These are phyloP conservation scores for Pichia eremophila DNA, from an alignment of 805 yeast species.

Conservation along the genomic window DNA sequence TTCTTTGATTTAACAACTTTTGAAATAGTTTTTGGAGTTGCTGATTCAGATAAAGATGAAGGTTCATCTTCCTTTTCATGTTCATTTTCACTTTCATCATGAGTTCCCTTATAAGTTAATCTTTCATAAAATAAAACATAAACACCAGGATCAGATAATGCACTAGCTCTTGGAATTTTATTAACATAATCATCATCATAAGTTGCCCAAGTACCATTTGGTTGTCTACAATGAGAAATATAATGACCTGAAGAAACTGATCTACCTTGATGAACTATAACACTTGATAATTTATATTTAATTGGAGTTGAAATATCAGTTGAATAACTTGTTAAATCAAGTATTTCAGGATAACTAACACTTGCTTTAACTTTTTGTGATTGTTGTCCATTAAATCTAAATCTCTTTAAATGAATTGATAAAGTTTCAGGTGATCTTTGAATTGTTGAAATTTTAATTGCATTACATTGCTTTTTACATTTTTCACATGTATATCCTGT, in stretches of 20 bases:
- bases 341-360: conserved; percentile 66
- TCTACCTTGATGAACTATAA: conserved; percentile 91
- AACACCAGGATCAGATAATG: conserved; percentile 77
- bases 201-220: conserved; percentile 86
- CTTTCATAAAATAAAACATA: conserved; percentile 82
- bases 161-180: conserved; percentile 60
- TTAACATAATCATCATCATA: conserved; percentile 91
- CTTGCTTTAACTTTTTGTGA: conserved; percentile 83
- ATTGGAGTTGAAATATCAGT: conserved; percentile 37
- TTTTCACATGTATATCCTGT: conserved; percentile 83
- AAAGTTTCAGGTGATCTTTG: conserved; percentile 82
- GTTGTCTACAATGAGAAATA: conserved; percentile 82
- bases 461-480: conserved; percentile 70
- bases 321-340: conserved; percentile 63
- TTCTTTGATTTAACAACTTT: not conserved
- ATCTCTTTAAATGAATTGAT: conserved; percentile 80
- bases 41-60: not conserved
- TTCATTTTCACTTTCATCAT: not conserved
- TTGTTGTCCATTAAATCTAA: conserved; percentile 69
- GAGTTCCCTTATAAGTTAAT: conserved; percentile 36
- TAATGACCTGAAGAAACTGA: conserved; percentile 91
- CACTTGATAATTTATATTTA: conserved; percentile 65
- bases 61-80: no score
- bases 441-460: conserved; percentile 65
- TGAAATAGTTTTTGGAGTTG: not conserved